phyloP scores from a whole-genome alignment of 192 early-diverging fungal species.

The Coemansia sp. region DNA sequence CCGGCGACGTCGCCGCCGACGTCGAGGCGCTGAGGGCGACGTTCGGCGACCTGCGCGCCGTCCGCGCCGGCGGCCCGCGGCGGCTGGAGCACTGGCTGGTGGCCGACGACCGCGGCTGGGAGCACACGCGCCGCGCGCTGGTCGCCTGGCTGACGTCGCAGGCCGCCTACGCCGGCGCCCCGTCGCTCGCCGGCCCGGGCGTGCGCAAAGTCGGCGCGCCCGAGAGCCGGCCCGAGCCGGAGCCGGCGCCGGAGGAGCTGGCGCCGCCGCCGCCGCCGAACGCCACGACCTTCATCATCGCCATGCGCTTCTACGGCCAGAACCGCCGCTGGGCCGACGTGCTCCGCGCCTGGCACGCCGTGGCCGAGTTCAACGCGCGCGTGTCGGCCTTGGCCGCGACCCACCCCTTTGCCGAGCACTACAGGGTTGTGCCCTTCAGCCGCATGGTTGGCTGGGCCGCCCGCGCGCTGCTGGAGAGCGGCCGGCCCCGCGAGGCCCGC shows the following conservation, averaged over 20 bases:
- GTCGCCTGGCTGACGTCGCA: conserved; percentile 34
- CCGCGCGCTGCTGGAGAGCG: conserved; percentile 8
- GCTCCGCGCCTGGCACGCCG: conserved; percentile 16
- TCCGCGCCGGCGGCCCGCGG: neutral
- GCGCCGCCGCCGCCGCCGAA: conserved; percentile 22
- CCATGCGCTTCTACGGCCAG: conserved; percentile 22
- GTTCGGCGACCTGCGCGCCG: neutral
- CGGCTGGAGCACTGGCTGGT: neutral
- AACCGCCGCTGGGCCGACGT: conserved; percentile 18
- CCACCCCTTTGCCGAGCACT: neutral
- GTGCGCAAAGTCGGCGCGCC: neutral
- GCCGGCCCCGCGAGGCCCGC: conserved; percentile 2
- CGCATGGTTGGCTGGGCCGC: conserved; percentile 36
- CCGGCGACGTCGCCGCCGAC: neutral
- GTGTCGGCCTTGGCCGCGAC: neutral
- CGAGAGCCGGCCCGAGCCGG: neutral
- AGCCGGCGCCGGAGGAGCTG: neutral
- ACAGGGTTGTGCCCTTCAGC: conserved; percentile 21
- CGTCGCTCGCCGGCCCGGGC: conserved; percentile 10
- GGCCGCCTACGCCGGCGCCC: conserved; percentile 25
- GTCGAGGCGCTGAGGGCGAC: neutral
- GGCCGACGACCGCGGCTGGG: neutral
- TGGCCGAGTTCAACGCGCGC: conserved; percentile 18
- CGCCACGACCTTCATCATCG: conserved; percentile 37
- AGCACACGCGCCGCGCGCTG: conserved; percentile 5